Evolutionary conservation across 106 monocot genomes (phyloP).

Genomic region (Triglochin maritima): DNA sequence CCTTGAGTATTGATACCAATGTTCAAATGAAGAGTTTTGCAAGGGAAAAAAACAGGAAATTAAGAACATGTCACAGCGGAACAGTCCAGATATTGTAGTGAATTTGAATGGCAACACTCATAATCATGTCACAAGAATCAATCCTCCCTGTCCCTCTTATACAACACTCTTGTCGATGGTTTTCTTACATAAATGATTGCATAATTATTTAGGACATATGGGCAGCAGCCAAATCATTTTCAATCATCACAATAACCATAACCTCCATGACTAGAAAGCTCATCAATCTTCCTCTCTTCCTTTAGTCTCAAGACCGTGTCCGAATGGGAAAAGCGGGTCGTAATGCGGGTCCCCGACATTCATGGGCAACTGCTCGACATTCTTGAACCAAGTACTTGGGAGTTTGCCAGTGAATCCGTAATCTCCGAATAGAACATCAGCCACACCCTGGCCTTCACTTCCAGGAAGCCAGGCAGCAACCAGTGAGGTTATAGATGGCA

Average conservation of each 20-base stretch:
- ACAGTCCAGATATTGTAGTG: no score
- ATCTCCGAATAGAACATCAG: slow-evolving; percentile 11
- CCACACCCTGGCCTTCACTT: slow-evolving; percentile 12
- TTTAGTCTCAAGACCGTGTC: not conserved
- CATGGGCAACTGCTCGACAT: slow-evolving; percentile 12
- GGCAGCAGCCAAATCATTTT: not conserved
- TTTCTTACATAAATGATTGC: no score
- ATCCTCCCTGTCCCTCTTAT: no score
- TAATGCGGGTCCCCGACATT: slow-evolving; percentile 10
- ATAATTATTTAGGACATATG: no score
- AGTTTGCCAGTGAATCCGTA: slow-evolving; percentile 15
- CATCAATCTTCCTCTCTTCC: not conserved
- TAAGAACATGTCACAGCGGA: no score
- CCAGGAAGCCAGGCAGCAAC: slow-evolving; percentile 19
- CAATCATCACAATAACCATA: not conserved
- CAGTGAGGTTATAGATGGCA: slow-evolving; percentile 1
- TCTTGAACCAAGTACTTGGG: slow-evolving; percentile 9
- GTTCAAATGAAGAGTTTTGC: no score
- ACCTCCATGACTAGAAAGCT: not conserved
- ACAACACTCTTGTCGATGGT: no score
- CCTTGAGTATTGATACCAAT: no score
- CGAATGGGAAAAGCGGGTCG: slow-evolving; percentile 12
- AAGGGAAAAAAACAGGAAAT: no score
- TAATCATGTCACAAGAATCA: no score
- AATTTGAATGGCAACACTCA: no score